Base-by-base conservation (phyloP, 2,329 filamentous ascomycete genomes). In the Teratosphaeriaceae sp. region DNA sequence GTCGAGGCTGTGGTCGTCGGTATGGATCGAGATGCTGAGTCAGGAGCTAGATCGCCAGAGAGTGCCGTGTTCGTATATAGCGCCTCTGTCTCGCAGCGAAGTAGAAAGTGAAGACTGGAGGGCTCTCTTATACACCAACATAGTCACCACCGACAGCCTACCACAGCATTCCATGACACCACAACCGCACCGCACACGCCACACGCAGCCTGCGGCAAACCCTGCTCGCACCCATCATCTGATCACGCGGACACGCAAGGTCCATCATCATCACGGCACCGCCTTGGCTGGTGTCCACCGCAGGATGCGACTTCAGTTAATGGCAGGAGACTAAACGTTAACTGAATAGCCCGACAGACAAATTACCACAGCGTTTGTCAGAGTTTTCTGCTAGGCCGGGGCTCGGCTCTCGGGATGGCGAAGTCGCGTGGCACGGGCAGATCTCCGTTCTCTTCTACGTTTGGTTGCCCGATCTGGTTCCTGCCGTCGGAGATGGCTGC, bases 261-360 rank as follows among this genome's bases (percentile, higher is more conserved):
- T 23, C 23, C n/a, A n/a, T n/a, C n/a, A n/a, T n/a, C n/a, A n/a
- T n/a, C n/a, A n/a, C n/a, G n/a, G n/a, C n/a, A n/a, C n/a, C n/a
- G n/a, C 12, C 27, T 30, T 30, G 27, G 27, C 27, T 30, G 27
- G 15, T 30, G 27, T 13, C 12, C 15, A 12, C 27, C 13, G 13
- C 16, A 18, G 41, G 34, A 29, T 38, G 29, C 24, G 20, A 23
- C 16, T 50, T 37, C 49, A 51, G 49, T 48, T 51, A 49, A 45
- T 40, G 44, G 49, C 39, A 49, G 38, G n/a, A 21, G 37, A 38
- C 44, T 50, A 46, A 38, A 39, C 43, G 48, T 49, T 48, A 51
- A 46, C 37, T 46, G 48, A 40, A 50, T 42, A 44, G 43, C 15
- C 27, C 16, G 15, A n/a, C 8, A 12, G n/a, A 35, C n/a, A 21